A percentile compares a stretch with the other conserved stretches of the same genome.
phyloP scores from a whole-genome alignment of 2,329 filamentous ascomycete genomes.

The Teratosphaeria pseudoeucalypti region DNA sequence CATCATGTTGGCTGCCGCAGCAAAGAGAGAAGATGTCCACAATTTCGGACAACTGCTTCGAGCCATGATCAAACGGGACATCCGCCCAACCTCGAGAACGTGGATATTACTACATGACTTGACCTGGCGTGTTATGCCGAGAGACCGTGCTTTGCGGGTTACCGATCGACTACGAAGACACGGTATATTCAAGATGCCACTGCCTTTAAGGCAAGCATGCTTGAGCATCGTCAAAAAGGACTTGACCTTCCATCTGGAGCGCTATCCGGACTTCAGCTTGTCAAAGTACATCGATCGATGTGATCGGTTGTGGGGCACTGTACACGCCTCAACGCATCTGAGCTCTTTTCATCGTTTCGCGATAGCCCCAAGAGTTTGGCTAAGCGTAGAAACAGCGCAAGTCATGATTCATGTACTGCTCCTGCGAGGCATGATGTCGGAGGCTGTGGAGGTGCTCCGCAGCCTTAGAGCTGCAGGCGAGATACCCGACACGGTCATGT shows the following conservation, averaged over 20 bases:
- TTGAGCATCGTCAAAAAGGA: conserved; percentile 6
- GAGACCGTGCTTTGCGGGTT: conserved; percentile 6
- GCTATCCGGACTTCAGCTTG: conserved; percentile 2
- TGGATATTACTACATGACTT: conserved; percentile 18
- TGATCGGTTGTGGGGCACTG: conserved; percentile 4
- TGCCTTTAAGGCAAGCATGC: conserved; percentile 4
- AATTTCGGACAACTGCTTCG: conserved; percentile 18
- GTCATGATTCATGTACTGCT: conserved; percentile 15
- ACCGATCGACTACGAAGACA: conserved; percentile 13
- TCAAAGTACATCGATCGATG: conserved; percentile 12
- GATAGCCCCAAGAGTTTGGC: conserved; percentile 10
- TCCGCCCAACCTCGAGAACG: conserved; percentile 10
- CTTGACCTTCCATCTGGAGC: conserved; percentile 9
- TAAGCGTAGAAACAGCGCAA: conserved; percentile 11
- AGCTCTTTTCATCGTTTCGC: neutral
- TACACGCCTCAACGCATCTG: neutral
- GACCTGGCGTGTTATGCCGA: conserved; percentile 7
- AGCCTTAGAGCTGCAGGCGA: conserved; percentile 7
- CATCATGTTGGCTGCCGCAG: conserved; percentile 13
- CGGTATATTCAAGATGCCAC: conserved; percentile 11
- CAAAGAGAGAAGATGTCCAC: conserved; percentile 14
- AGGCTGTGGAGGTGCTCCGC: conserved; percentile 12
- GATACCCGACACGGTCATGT: conserved; percentile 7
- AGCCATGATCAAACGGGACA: conserved; percentile 13
- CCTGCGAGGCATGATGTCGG: conserved; percentile 9